Evolutionary conservation across 352 stramenopile species (phyloP), one percentile per base, ranked within the genome.

Genomic region (Globisporangium middletonii): DNA sequence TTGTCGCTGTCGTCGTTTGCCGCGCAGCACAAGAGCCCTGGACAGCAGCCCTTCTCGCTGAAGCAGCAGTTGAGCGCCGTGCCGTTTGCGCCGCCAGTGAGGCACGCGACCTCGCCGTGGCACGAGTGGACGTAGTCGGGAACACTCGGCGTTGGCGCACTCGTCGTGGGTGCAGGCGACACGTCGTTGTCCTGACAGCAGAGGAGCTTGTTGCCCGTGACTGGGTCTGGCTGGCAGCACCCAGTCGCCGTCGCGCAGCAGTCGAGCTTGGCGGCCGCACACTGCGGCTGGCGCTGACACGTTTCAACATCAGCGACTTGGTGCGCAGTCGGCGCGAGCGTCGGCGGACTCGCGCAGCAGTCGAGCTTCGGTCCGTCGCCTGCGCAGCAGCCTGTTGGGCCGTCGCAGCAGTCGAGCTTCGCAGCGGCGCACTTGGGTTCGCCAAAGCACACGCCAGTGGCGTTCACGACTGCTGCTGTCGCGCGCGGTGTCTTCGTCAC

Each of bases 351-450:
- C 30, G 68, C 44, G 51, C 73, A 86, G 46, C 76, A 78, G 59
- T 77, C 71, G 41, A 79, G 60, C 30, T 60, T 72, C 2, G 37
- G 53, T 9, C 67, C 68, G 15, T 79, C 67, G 0, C 59, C 59
- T 8, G 67, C 63, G 51, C 77, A 87, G 68, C 77, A 87, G 3
- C 77, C 77, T 37, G 45, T 69, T 7, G 68, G 56, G 33, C 63
- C 65, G 6, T 47, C 55, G 41, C 77, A 87, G 56, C 77, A 87
- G 16, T 80, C 70, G 19, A 87, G 55, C 1, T 62, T 63, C 15
- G 74, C 72, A 42, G 71, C 69, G 18, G 59, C 64, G 45, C 77
- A 87, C 49, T 61, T 38, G 2, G 74, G 72, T 56, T 87, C 59
- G 15, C 60, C 53, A 43, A 78, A 69, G 48, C 77, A 87, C 47